phyloP scores from a whole-genome alignment of 179 eudicot genomes.

The Sideroxylon spinosum region DNA sequence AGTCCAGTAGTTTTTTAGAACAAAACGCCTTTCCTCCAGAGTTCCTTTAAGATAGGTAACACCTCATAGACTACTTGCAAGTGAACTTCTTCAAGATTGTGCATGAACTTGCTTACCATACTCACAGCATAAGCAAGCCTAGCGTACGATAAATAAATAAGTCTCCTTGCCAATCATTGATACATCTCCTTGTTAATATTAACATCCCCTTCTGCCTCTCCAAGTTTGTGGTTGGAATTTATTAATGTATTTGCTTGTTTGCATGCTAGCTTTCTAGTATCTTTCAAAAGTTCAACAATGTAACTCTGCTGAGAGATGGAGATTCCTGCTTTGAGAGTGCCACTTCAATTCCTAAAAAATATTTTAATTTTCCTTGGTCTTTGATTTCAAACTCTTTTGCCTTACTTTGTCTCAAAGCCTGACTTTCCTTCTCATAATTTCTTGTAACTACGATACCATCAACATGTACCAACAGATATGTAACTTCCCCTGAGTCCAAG shows the following conservation, averaged over 20 bases:
- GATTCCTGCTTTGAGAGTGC: neutral
- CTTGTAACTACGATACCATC: conserved; percentile 2
- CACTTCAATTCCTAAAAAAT: conserved; percentile 12
- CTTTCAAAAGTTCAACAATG: neutral
- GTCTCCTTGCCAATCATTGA: neutral
- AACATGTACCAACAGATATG: neutral
- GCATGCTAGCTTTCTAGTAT: neutral
- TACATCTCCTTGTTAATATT: neutral
- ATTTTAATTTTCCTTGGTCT: neutral
- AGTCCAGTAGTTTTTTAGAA: neutral
- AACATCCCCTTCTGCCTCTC: neutral
- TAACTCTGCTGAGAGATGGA: neutral
- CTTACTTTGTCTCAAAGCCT: too few species aligned
- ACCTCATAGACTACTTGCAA: neutral
- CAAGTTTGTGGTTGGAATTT: neutral
- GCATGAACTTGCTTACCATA: neutral
- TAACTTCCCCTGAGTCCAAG: neutral
- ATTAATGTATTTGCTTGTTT: neutral
- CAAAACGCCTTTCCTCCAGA: neutral
- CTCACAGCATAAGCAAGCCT: neutral
- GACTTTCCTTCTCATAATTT: neutral
- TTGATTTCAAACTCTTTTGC: conserved; percentile 12
- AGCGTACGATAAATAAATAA: neutral
- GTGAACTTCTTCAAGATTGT: neutral
- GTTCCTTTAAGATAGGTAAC: neutral